Evolutionary conservation across 2,329 filamentous ascomycete genomes (phyloP).

Genomic region (Nakataea oryzae): DNA sequence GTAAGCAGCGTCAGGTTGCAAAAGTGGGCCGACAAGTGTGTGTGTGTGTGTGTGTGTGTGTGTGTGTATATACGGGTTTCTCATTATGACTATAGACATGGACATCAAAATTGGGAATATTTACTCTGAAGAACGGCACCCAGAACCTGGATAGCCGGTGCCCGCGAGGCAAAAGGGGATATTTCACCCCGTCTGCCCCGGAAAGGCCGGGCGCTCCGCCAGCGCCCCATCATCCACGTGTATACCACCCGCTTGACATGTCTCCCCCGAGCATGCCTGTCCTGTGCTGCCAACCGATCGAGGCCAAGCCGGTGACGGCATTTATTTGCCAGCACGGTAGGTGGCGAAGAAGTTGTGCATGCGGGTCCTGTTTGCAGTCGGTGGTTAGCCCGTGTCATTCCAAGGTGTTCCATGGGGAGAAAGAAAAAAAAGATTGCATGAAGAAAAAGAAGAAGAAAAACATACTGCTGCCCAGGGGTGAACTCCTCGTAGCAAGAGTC

Average conservation of each 20-base stretch:
- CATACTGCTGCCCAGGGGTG: background rate
- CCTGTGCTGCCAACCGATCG: background rate
- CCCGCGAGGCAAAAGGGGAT: background rate
- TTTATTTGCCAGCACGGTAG: background rate
- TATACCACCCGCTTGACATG: background rate
- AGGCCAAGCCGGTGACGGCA: background rate
- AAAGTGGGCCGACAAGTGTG: no score
- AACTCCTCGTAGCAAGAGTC: constrained; percentile 1
- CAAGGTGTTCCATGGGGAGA: no score
- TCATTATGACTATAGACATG: background rate
- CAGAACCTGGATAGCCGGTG: background rate
- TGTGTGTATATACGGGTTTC: no score
- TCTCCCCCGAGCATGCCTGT: background rate
- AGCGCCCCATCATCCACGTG: no score
- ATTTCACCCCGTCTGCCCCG: background rate
- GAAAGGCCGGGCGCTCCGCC: no score
- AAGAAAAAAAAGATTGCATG: no score
- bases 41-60: no score
- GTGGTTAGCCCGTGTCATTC: no score
- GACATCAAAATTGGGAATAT: background rate
- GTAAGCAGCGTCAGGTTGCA: no score
- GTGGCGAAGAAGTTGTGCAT: background rate
- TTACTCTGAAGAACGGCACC: background rate
- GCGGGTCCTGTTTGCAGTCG: background rate
- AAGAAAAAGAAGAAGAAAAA: background rate